Conservation (phyloP, 2,329 filamentous ascomycete genomes). For the Penicillium brasilianum region DNA sequence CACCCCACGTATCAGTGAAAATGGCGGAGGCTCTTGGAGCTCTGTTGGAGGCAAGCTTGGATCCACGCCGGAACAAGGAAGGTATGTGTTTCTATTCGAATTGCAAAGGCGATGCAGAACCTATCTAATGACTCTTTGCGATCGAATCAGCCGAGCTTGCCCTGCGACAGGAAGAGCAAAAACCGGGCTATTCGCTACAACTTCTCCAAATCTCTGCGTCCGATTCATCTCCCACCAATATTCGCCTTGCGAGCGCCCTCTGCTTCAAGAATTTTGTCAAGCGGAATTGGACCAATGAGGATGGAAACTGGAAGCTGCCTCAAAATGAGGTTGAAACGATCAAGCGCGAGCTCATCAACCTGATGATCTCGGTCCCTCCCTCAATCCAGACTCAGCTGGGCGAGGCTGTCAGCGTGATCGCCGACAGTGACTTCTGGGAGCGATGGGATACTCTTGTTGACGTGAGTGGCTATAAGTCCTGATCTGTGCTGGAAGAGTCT, state of each 20-base stretch:
- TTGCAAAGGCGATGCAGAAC: not conserved
- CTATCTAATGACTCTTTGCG: conserved; percentile 3
- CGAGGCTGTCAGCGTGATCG: conserved; percentile 95
- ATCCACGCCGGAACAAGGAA: conserved; percentile 86
- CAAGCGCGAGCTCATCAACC: conserved; percentile 90
- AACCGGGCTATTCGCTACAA: conserved; percentile 83
- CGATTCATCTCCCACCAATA: conserved; percentile 72
- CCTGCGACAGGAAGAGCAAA: conserved; percentile 77
- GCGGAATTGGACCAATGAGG: conserved; percentile 92
- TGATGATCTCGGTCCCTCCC: conserved; percentile 91
- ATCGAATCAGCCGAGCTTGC: conserved; percentile 72
- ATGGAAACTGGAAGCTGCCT: conserved; percentile 89
- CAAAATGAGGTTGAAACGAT: conserved; percentile 83
- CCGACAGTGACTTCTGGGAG: conserved; percentile 96
- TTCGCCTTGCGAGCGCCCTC: conserved; percentile 83
- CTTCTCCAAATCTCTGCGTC: conserved; percentile 90
- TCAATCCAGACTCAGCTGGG: conserved; percentile 92
- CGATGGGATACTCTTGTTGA: conserved; percentile 95
- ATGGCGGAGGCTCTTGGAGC: conserved; percentile 67
- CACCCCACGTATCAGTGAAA: conserved; percentile 38
- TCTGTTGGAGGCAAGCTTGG: conserved; percentile 86
- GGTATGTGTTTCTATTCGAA: conserved; percentile 58
- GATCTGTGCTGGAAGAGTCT: not conserved
- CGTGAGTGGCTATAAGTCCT: conserved; percentile 53
- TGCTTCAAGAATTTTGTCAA: conserved; percentile 99